Percentiles rank a stretch among this genome's conserved stretches.
Evolutionary conservation across 495 filamentous ascomycete species (phyloP).

Genomic region (Podospora pseudopauciseta): DNA sequence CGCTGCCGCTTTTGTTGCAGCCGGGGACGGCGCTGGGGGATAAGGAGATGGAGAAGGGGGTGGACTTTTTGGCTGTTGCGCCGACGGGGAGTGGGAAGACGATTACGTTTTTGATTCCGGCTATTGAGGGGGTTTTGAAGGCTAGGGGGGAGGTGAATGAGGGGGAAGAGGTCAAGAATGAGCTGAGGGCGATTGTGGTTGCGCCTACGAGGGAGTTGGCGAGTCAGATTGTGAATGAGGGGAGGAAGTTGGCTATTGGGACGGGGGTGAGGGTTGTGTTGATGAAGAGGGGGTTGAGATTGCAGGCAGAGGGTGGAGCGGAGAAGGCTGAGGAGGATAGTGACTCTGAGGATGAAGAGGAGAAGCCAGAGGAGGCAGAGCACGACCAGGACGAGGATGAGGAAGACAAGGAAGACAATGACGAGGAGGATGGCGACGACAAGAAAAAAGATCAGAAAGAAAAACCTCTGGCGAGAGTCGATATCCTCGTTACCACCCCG

Average conservation of each 20-base stretch:
- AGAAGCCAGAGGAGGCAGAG: slow-evolving; percentile 32
- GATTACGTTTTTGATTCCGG: slow-evolving; percentile 81
- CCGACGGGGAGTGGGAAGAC: slow-evolving; percentile 99
- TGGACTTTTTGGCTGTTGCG: slow-evolving; percentile 81
- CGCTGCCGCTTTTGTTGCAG: slow-evolving; percentile 70
- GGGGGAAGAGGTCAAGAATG: slow-evolving; percentile 39
- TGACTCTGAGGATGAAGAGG: slow-evolving; percentile 25
- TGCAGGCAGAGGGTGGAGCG: slow-evolving; percentile 48
- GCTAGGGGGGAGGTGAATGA: slow-evolving; percentile 36
- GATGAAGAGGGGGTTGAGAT: slow-evolving; percentile 78
- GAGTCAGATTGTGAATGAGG: slow-evolving; percentile 88
- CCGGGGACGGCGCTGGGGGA: slow-evolving; percentile 40
- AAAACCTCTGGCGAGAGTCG: slow-evolving; percentile 58
- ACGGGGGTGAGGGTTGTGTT: slow-evolving; percentile 76
- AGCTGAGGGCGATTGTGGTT: slow-evolving; percentile 67
- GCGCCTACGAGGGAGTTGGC: slow-evolving; percentile 92
- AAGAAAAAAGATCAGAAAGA: slow-evolving; percentile 20
- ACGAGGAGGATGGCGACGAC: neutral
- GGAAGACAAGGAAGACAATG: slow-evolving; percentile 20
- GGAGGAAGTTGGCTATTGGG: slow-evolving; percentile 70
- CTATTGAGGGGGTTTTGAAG: slow-evolving; percentile 68
- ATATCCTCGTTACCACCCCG: slow-evolving; percentile 89
- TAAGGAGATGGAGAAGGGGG: slow-evolving; percentile 25
- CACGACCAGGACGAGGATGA: slow-evolving; percentile 32
- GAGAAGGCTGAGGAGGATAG: slow-evolving; percentile 32